These are phyloP conservation scores for Starmerella stellata DNA, from an alignment of 805 yeast species.

Conservation along the genomic window DNA sequence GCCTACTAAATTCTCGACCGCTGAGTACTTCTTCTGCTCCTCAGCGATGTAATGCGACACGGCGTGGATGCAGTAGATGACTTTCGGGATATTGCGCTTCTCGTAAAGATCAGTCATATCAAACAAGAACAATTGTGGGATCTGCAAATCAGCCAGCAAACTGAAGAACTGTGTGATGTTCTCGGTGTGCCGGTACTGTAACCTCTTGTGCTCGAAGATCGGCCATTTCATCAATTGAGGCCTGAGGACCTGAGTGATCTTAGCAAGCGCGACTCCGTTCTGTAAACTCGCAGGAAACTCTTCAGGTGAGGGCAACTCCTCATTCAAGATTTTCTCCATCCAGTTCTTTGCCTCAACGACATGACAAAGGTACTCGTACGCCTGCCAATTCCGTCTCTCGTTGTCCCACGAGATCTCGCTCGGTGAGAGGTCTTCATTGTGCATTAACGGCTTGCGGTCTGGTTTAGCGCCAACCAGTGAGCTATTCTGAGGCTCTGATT, in stretches of 20 bases:
- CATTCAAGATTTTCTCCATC: constrained; percentile 48
- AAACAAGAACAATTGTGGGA: constrained; percentile 77
- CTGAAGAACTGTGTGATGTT: constrained; percentile 68
- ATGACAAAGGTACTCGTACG: constrained; percentile 65
- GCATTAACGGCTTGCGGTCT: constrained; percentile 22
- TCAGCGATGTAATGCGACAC: constrained; percentile 52
- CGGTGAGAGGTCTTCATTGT: constrained; percentile 18
- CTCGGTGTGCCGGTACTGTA: constrained; percentile 81
- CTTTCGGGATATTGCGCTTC: constrained; percentile 79
- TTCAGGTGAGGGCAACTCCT: constrained; percentile 37
- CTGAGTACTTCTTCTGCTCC: constrained; percentile 34
- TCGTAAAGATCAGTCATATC: constrained; percentile 89
- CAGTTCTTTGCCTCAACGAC: constrained; percentile 67
- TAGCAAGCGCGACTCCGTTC: constrained; percentile 75
- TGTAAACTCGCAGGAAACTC: constrained; percentile 50
- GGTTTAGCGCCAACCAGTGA: constrained; percentile 4
- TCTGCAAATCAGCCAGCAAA: constrained; percentile 46
- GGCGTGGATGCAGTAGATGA: constrained; percentile 83
- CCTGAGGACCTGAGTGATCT: constrained; percentile 50
- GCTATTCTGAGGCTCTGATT: too few relatives aligned
- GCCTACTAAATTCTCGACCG: constrained; percentile 45
- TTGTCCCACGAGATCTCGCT: constrained; percentile 22
- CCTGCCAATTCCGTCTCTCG: constrained; percentile 30
- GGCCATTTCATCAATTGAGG: constrained; percentile 40
- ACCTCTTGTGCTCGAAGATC: constrained; percentile 37